These are phyloP conservation scores for Neonectria sp. DNA, from an alignment of 2,329 filamentous ascomycete genomes.

Conservation along the genomic window DNA sequence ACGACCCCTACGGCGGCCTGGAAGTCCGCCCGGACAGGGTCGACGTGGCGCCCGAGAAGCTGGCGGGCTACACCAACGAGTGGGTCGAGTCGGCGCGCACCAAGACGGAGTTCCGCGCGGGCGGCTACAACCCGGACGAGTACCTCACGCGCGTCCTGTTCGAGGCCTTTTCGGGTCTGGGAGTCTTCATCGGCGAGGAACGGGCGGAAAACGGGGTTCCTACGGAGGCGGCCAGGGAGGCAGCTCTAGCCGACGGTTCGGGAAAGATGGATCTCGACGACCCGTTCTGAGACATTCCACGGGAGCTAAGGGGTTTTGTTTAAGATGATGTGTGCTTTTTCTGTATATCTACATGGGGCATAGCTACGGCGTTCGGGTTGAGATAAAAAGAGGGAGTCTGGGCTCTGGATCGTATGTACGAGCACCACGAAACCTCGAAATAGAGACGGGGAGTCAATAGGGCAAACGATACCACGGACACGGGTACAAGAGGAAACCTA, in stretches of 20 bases:
- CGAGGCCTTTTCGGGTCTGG: conserved; percentile 91
- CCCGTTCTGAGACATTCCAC: conserved; percentile 53
- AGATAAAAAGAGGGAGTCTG: conserved; percentile 14
- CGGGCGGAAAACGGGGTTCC: conserved; percentile 60
- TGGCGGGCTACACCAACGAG: conserved; percentile 80
- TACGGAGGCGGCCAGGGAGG: conserved; percentile 54
- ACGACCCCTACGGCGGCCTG: conserved; percentile 90
- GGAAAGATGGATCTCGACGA: conserved; percentile 66
- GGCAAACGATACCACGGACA: conserved; percentile 11
- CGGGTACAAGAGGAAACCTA: conserved; percentile 6
- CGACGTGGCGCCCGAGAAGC: conserved; percentile 62
- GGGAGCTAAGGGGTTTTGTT: neutral
- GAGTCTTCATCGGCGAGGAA: conserved; percentile 89
- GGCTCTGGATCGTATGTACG: conserved; percentile 2
- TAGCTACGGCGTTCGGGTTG: conserved; percentile 47
- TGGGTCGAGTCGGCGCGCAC: conserved; percentile 78
- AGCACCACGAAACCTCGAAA: conserved; percentile 18
- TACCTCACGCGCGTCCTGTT: conserved; percentile 87
- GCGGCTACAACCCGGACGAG: conserved; percentile 87
- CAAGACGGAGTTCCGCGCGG: conserved; percentile 78
- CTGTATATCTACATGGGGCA: conserved; percentile 28
- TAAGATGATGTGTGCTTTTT: conserved; percentile 18
- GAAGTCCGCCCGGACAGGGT: conserved; percentile 79
- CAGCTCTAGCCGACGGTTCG: conserved; percentile 50
- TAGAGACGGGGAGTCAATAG: conserved; percentile 23